Evolutionary conservation across 768 basidiomycete species (phyloP).

Genomic region (Hypholoma sublateritium): DNA sequence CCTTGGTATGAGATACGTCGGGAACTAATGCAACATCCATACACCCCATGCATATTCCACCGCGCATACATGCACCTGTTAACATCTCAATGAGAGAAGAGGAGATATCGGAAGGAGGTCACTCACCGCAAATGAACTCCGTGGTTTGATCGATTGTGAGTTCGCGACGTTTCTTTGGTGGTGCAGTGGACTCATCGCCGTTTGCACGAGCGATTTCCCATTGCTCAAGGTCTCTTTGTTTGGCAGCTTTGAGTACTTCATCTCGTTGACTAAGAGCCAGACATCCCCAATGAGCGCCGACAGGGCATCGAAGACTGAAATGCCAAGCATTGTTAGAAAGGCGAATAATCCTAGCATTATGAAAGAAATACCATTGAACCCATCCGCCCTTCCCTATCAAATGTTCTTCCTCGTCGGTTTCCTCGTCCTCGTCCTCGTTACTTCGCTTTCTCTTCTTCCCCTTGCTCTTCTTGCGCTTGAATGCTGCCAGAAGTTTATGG

Average conservation of each 20-base stretch:
- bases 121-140: constrained; percentile 71
- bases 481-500: constrained; percentile 46
- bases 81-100: not conserved
- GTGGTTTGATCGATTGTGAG: constrained; percentile 61
- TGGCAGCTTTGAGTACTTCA: constrained; percentile 69
- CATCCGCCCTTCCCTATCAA: constrained; percentile 67
- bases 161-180: constrained; percentile 43
- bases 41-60: constrained; percentile 79
- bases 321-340: constrained; percentile 22
- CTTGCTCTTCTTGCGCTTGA: constrained; percentile 39
- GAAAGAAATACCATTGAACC: constrained; percentile 68
- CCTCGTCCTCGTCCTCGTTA: constrained; percentile 51
- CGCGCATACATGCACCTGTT: constrained; percentile 62
- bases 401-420: constrained; percentile 53
- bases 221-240: constrained; percentile 45
- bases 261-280: constrained; percentile 64
- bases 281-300: constrained; percentile 77
- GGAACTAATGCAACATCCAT: constrained; percentile 53
- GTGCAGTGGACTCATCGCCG: constrained; percentile 19
- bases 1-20: constrained; percentile 28
- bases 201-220: constrained; percentile 31
- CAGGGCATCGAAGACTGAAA: constrained; percentile 72
- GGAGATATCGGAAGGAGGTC: not conserved
- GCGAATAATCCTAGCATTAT: not conserved
- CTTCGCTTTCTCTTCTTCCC: constrained; percentile 38